These are phyloP conservation scores for Linderina pennispora DNA, from an alignment of 192 early-diverging fungal genomes.

Conservation along the genomic window DNA sequence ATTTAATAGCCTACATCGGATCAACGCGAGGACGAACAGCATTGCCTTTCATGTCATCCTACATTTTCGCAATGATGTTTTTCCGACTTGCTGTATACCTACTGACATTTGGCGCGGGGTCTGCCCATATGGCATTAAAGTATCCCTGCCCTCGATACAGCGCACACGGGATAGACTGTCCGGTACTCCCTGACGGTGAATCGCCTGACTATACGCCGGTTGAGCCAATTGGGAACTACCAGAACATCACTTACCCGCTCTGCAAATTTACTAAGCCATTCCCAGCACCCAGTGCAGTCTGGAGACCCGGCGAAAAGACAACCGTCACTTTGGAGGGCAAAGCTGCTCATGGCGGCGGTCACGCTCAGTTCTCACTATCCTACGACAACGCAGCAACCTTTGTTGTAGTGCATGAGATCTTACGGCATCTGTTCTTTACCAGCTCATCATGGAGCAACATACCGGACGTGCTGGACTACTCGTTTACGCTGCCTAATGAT, in stretches of 20 bases:
- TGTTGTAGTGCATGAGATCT: conserved; percentile 26
- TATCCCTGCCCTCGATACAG: conserved; percentile 36
- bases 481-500: conserved; percentile 17
- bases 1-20: too few species aligned
- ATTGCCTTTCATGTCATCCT: too few species aligned
- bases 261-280: conserved; percentile 45
- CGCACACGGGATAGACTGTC: conserved; percentile 20
- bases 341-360: conserved; percentile 34
- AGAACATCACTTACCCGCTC: conserved; percentile 10
- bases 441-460: conserved; percentile 8
- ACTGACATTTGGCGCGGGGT: neutral
- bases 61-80: too few species aligned
- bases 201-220: conserved; percentile 30
- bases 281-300: conserved; percentile 13
- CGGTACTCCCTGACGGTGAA: conserved; percentile 35
- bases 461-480: conserved; percentile 5
- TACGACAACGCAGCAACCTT: conserved; percentile 28
- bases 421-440: conserved; percentile 24
- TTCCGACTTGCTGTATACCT: too few species aligned
- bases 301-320: conserved; percentile 39
- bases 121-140: conserved; percentile 31
- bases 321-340: conserved; percentile 25
- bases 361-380: conserved; percentile 42
- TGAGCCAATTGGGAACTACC: conserved; percentile 22
- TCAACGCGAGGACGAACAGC: too few species aligned